Evolutionary conservation across 176 grass and related monocot genomes (phyloP).

Genomic region (Eleusine indica): DNA sequence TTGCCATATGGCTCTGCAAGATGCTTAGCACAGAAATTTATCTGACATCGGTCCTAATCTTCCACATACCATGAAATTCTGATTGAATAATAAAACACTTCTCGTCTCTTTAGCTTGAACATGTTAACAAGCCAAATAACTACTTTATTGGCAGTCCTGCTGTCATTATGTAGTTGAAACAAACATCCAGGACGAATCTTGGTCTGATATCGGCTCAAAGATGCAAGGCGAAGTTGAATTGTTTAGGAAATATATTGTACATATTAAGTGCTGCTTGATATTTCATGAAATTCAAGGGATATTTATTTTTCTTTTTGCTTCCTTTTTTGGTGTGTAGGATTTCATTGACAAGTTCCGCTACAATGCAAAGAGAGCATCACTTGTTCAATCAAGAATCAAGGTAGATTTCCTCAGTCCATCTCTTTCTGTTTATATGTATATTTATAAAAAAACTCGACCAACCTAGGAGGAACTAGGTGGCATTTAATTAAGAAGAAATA

Average conservation of each 20-base stretch:
- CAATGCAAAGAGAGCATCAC: conserved; percentile 92
- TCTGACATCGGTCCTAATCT: not conserved
- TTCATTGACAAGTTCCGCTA: conserved; percentile 97
- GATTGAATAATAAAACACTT: not conserved
- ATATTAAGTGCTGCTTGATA: conserved; percentile 21
- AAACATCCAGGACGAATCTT: conserved; percentile 9
- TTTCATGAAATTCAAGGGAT: not conserved
- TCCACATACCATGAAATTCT: not conserved
- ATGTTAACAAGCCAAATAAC: conserved; percentile 14
- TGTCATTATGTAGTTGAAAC: not conserved
- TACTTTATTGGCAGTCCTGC: not conserved
- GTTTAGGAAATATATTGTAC: not conserved
- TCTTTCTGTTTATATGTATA: not conserved
- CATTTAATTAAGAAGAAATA: too few species aligned
- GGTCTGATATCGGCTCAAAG: conserved; percentile 22
- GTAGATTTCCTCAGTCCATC: conserved; percentile 41
- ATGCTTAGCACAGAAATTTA: conserved; percentile 15
- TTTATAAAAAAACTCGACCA: not conserved
- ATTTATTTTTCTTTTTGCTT: conserved; percentile 24
- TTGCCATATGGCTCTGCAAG: conserved; percentile 11
- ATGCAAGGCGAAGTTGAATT: conserved; percentile 15
- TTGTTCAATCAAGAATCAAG: conserved; percentile 99
- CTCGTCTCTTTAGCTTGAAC: conserved; percentile 22
- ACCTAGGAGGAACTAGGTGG: too few species aligned
- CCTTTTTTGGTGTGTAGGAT: conserved; percentile 49